Percentiles rank a stretch among this genome's conserved stretches.
Evolutionary conservation across 1,284 basidiomycete genomes (phyloP).

Genomic region (Naganishia liquefaciens): DNA sequence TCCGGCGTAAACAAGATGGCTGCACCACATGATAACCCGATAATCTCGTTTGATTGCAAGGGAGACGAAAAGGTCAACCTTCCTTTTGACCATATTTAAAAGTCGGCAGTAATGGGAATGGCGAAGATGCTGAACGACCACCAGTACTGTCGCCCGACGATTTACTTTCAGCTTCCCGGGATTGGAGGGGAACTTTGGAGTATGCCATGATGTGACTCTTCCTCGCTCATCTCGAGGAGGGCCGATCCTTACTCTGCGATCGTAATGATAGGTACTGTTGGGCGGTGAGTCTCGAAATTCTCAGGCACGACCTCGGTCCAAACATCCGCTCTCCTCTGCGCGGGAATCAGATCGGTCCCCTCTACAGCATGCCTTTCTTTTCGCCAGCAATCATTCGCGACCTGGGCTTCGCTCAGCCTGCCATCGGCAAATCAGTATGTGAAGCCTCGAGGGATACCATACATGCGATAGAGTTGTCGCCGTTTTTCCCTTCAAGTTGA

Average conservation of each 20-base stretch:
- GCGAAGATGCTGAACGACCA: slow-evolving; percentile 6
- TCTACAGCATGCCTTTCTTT: slow-evolving; percentile 12
- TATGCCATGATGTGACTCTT: not conserved
- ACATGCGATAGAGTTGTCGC: not conserved
- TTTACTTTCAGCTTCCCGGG: not conserved
- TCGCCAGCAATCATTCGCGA: slow-evolving; percentile 8
- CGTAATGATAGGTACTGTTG: not conserved
- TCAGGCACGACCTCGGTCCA: too few species aligned
- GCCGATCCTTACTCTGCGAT: not conserved
- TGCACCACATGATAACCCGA: too few species aligned
- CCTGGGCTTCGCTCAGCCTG: slow-evolving; percentile 3
- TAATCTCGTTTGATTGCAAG: too few species aligned
- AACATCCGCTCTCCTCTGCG: not conserved
- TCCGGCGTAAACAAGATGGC: too few species aligned
- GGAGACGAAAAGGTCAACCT: not conserved
- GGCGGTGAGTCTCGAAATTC: not conserved
- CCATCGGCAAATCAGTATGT: not conserved
- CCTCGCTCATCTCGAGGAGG: not conserved
- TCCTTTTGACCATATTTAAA: not conserved
- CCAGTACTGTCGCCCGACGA: not conserved
- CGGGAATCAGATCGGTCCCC: not conserved
- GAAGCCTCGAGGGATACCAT: not conserved
- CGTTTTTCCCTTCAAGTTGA: not conserved
- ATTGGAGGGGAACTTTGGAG: not conserved
- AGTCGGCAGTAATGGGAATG: not conserved